phyloP scores from a whole-genome alignment of 176 grass and related monocot genomes.

The Eremochloa ophiuroides region DNA sequence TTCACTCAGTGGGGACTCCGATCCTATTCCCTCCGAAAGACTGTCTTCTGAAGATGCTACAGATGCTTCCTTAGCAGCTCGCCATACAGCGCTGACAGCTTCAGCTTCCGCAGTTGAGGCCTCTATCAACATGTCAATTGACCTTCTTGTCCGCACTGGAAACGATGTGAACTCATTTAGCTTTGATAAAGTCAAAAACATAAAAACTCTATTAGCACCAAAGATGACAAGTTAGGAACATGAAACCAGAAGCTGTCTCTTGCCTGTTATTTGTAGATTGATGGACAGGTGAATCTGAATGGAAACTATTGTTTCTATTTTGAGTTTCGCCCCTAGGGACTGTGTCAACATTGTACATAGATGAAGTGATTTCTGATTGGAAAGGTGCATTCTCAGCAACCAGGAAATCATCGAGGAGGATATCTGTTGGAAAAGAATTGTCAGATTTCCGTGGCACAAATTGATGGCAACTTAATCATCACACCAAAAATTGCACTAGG shows the following conservation, averaged over 20 bases:
- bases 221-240: constrained; percentile 33
- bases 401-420: constrained; percentile 89
- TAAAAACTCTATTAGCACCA: not conserved
- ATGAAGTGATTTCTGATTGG: constrained; percentile 64
- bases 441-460: constrained; percentile 19
- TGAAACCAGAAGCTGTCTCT: constrained; percentile 43
- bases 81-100: constrained; percentile 93
- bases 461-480: constrained; percentile 13
- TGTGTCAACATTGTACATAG: constrained; percentile 56
- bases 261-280: constrained; percentile 59
- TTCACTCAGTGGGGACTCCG: constrained; percentile 62
- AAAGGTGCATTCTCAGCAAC: constrained; percentile 88
- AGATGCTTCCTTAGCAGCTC: constrained; percentile 89
- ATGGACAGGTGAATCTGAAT: constrained; percentile 49
- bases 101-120: constrained; percentile 96
- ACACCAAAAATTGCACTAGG: not conserved
- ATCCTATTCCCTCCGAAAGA: constrained; percentile 83
- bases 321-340: constrained; percentile 43
- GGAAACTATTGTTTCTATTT: constrained; percentile 33
- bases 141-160: constrained; percentile 71
- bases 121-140: constrained; percentile 88
- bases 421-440: constrained; percentile 53
- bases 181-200: constrained; percentile 17
- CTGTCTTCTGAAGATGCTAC: constrained; percentile 76
- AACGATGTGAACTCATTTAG: constrained; percentile 19